Percentiles rank a stretch among this genome's conserved stretches.
Conservation (phyloP, 2,329 filamentous ascomycete genomes). For the Rutstroemia sp. region DNA sequence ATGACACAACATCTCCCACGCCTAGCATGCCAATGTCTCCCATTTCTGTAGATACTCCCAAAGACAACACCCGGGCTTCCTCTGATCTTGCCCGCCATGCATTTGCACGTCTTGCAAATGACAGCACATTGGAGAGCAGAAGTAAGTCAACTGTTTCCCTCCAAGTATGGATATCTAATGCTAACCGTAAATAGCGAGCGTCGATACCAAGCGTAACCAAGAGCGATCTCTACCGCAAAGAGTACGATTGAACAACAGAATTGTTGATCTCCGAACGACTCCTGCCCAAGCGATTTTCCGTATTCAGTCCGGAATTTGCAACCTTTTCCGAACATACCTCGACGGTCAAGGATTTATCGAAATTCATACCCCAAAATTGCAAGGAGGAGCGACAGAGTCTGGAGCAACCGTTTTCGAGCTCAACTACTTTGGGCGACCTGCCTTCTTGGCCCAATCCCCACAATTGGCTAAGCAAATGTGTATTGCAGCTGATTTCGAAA, state of each 20-base stretch:
- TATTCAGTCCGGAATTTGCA: slow-evolving; percentile 72
- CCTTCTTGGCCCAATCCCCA: slow-evolving; percentile 85
- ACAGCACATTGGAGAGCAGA: slow-evolving; percentile 5
- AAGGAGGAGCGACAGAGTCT: slow-evolving; percentile 84
- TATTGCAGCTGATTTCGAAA: slow-evolving; percentile 80
- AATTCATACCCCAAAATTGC: slow-evolving; percentile 88
- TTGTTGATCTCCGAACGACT: slow-evolving; percentile 80
- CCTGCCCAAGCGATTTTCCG: slow-evolving; percentile 83
- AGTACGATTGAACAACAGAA: slow-evolving; percentile 68
- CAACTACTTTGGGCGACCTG: slow-evolving; percentile 81
- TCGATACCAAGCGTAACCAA: slow-evolving; percentile 18
- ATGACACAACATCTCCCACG: slow-evolving; percentile 1
- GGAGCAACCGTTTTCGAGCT: slow-evolving; percentile 87
- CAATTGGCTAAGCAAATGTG: slow-evolving; percentile 91
- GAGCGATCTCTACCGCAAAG: slow-evolving; percentile 24
- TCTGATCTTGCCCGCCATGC: slow-evolving; percentile 7
- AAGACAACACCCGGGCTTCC: slow-evolving; percentile 4
- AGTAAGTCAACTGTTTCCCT: slow-evolving; percentile 7
- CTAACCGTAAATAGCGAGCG: slow-evolving; percentile 13
- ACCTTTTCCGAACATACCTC: slow-evolving; percentile 70
- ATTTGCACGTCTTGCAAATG: slow-evolving; percentile 1
- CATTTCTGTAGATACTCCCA: not conserved
- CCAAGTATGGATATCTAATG: slow-evolving; percentile 1
- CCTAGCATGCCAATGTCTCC: slow-evolving; percentile 4
- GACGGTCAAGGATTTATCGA: slow-evolving; percentile 77